Percentiles rank a stretch among this genome's conserved stretches.
phyloP scores from a whole-genome alignment of 129 eudicot species.

The Lactuca sativa region DNA sequence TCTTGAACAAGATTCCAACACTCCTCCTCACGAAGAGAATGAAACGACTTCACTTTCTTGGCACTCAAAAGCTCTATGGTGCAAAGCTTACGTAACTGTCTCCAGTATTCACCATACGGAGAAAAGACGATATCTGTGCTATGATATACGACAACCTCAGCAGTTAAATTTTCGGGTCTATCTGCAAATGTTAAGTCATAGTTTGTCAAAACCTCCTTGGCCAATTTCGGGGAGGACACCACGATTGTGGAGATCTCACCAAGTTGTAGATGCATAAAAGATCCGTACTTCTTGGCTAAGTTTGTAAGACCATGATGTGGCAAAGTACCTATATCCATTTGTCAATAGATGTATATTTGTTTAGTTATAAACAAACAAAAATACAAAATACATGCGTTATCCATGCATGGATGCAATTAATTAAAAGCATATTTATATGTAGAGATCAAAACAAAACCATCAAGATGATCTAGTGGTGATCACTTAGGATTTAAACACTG shows the following conservation, averaged over 20 bases:
- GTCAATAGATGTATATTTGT: background rate
- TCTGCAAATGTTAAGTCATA: slow-evolving; percentile 28
- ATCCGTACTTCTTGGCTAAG: slow-evolving; percentile 24
- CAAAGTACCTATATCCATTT: slow-evolving; percentile 15
- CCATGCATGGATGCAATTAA: no score
- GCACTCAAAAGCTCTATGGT: slow-evolving; percentile 28
- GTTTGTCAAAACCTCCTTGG: slow-evolving; percentile 27
- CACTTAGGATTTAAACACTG: no score
- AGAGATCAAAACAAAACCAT: no score
- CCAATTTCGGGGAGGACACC: slow-evolving; percentile 30
- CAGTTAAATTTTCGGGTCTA: slow-evolving; percentile 23
- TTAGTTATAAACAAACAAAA: no score
- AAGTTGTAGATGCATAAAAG: slow-evolving; percentile 30
- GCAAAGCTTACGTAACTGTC: slow-evolving; percentile 31
- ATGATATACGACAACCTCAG: slow-evolving; percentile 23
- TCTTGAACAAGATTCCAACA: slow-evolving; percentile 29
- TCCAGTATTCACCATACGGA: slow-evolving; percentile 32
- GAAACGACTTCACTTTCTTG: slow-evolving; percentile 34
- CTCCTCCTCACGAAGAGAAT: slow-evolving; percentile 29
- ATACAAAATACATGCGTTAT: no score
- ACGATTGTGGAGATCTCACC: slow-evolving; percentile 33
- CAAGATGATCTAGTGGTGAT: no score
- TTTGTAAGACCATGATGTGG: slow-evolving; percentile 34
- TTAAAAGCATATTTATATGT: no score
- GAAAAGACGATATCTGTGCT: slow-evolving; percentile 26